Base-by-base conservation (phyloP, 2,329 filamentous ascomycete species). In the Phaeosphaeria sp. region DNA sequence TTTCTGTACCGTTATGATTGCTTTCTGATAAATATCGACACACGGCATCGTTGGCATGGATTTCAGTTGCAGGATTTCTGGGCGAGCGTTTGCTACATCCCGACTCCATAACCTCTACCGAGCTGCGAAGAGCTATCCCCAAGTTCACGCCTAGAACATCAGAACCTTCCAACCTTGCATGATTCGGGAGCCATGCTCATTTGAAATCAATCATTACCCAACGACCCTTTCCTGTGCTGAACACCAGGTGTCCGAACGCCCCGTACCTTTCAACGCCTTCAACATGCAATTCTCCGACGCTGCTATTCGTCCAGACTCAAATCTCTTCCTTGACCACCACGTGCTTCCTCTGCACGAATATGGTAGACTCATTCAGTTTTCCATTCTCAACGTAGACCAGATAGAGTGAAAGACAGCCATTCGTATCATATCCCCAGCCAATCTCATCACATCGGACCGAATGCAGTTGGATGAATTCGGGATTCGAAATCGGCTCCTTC, bases 401-500 rank as follows among this genome's bases (percentile, higher is more conserved):
- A n/a, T 52, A 52, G 1, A 64, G 25, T 1, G 50, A 54, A 0
- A 62, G 15, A 25, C 57, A 62, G 1, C 46, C 57, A 9, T 27
- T 17, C n/a, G 10, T 30, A 18, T 64, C 59, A 6, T 59, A 46
- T 0, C 53, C 59, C 57, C 56, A 60, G 0, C 59, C 57, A 25
- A 59, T 53, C 25, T 60, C 44, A n/a, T 55, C 55, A 6, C 41
- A n/a, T 1, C 42, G 41, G 1, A 57, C 55, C 1, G 59, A 56
- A 7, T 59, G 55, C 5, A 49, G 21, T 15, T 49, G 25, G 2
- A 21, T 48, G 33, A 50, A 57, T 1, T 23, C 39, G 1, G 50
- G 55, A 23, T 53, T 57, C 10, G 43, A 7, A 18, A 56, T 10
- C 9, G n/a, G 22, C 7, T 49, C 36, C 11, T 21, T 9, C 4